These are phyloP conservation scores for Borovskyia barvae DNA, from an alignment of 208 protist genomes.

Conservation along the genomic window DNA sequence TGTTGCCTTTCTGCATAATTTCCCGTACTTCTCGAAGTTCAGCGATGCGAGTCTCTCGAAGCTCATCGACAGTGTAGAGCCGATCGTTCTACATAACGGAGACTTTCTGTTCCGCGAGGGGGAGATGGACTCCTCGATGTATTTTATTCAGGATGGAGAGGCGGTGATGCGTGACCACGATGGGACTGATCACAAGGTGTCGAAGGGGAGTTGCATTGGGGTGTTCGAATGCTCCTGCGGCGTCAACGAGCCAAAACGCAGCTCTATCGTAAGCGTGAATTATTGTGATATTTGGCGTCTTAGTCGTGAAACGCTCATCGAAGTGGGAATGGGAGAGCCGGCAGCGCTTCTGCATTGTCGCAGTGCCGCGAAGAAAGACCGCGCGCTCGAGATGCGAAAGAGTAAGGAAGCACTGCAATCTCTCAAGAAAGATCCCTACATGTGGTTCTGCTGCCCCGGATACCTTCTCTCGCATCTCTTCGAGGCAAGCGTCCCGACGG, in stretches of 20 bases:
- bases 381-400: constrained; percentile 54
- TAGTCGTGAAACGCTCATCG: constrained; percentile 64
- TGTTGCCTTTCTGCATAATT: constrained; percentile 72
- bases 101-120: constrained; percentile 63
- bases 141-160: constrained; percentile 85
- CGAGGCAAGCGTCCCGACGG: constrained; percentile 48
- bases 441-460: constrained; percentile 56
- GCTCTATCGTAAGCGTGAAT: constrained; percentile 75
- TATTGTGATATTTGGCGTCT: constrained; percentile 89
- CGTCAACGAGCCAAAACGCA: constrained; percentile 77
- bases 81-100: constrained; percentile 82
- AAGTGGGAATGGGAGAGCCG: constrained; percentile 88
- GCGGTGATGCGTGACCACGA: constrained; percentile 45
- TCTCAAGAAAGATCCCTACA: constrained; percentile 65
- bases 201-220: constrained; percentile 76
- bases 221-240: constrained; percentile 86
- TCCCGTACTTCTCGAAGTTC: constrained; percentile 79
- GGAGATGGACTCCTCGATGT: constrained; percentile 70
- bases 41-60: constrained; percentile 45
- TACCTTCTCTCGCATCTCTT: constrained; percentile 45
- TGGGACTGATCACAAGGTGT: constrained; percentile 31
- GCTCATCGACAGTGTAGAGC: constrained; percentile 69
- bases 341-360: constrained; percentile 77
- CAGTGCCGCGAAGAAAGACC: constrained; percentile 55
- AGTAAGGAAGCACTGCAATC: constrained; percentile 23